phyloP scores from a whole-genome alignment of 805 yeast species.

The Candida insectorum region DNA sequence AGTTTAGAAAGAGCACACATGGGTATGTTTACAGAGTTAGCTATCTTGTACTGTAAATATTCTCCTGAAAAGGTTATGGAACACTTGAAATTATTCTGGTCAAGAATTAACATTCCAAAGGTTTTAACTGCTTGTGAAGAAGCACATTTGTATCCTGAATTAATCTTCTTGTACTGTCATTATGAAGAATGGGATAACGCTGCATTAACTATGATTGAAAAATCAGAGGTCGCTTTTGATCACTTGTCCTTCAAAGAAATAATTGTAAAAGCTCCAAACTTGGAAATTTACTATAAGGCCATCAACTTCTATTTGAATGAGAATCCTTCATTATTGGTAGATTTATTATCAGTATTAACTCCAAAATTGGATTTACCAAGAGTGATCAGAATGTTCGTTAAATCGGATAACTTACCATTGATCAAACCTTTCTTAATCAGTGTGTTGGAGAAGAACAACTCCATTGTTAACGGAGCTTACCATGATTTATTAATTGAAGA shows the following conservation, averaged over 20 bases:
- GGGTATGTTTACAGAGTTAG: constrained; percentile 99
- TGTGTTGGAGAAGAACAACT: constrained; percentile 84
- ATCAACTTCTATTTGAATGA: constrained; percentile 89
- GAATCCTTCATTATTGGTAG: constrained; percentile 88
- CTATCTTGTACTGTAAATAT: constrained; percentile 86
- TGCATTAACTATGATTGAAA: constrained; percentile 93
- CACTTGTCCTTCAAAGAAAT: constrained; percentile 93
- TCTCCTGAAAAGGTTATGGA: constrained; percentile 89
- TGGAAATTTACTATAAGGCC: constrained; percentile 96
- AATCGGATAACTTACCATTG: constrained; percentile 93
- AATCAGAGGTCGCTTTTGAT: constrained; percentile 87
- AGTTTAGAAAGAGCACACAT: constrained; percentile 98
- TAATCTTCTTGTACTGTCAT: constrained; percentile 93
- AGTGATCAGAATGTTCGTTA: constrained; percentile 90
- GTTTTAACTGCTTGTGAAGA: constrained; percentile 90
- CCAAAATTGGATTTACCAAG: constrained; percentile 92
- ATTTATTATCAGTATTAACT: constrained; percentile 75
- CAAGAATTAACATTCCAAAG: constrained; percentile 95
- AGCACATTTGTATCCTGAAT: constrained; percentile 95
- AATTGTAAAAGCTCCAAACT: constrained; percentile 88
- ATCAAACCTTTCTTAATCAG: constrained; percentile 92
- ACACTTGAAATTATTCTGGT: constrained; percentile 96
- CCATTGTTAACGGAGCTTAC: constrained; percentile 90
- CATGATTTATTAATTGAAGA: constrained; percentile 95
- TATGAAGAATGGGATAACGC: constrained; percentile 99